Evolutionary conservation across 106 monocot species (phyloP), one percentile per base, ranked within the genome.

Genomic region (Dioscorea zingiberensis): DNA sequence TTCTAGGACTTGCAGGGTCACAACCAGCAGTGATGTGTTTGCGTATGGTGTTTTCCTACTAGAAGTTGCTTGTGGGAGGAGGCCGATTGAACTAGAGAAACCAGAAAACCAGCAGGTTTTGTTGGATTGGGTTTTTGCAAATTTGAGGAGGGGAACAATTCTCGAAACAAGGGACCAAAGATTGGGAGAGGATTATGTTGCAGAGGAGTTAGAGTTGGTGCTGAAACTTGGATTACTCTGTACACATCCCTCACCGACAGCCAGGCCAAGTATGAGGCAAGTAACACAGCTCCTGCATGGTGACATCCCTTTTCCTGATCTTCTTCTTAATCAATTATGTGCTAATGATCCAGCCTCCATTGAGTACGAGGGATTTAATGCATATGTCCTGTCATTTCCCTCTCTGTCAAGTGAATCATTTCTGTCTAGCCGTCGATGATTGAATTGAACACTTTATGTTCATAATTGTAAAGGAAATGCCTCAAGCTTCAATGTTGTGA

Each of bases 51-150:
- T 25, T 48, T 74, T 74, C 28, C 58, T 74, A 27, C 59, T 74
- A 1, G 74, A 74, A 47, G 66, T 74, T 22, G 59, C 74, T 16
- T 74, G 74, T 29, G 66, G 66, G 3, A 47, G 66, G 21, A 66
- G 66, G 32, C 74, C 74, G 22, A 66, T 74, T 7, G 71, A 71
- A 4, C 25, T 17, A 18, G 12, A 47, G 48, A 48, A 44, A 25
- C 4, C 26, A 4, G 3, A 9, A 12, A 17, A 15, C 28, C 28
- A 28, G 63, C 51, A 18, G 71, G 49, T 25, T 44, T 44, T 74
- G 27, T 21, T 59, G 48, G 63, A 49, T 15, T 66, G 66, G 58
- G 66, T 74, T 45, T 8, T 58, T 19, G 47, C 21, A 5, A 27
- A 27, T 0, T 74, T 65, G 74, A 26, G 45, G 59, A 18, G 10